phyloP scores from a whole-genome alignment of 306 rosid species.

The Malus sylvestris region DNA sequence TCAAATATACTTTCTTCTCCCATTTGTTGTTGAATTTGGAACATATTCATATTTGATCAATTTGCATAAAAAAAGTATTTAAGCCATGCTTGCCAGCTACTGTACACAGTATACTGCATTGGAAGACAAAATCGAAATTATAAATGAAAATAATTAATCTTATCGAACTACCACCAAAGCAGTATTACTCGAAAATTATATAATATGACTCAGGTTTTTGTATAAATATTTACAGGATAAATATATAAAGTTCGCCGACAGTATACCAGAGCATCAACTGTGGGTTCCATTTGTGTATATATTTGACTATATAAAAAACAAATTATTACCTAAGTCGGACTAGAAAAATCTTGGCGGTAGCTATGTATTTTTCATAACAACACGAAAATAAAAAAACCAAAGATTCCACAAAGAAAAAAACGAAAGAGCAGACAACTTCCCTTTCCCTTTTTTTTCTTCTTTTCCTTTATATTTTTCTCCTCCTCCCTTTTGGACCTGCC shows the following conservation, averaged over 20 bases:
- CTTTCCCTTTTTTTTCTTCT: neutral
- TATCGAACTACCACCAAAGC: neutral
- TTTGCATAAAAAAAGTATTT: neutral
- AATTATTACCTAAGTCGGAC: slow-evolving; percentile 3
- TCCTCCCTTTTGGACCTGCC: neutral
- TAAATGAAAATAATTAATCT: neutral
- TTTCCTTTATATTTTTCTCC: neutral
- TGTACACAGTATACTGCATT: neutral
- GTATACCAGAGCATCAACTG: neutral
- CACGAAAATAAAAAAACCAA: neutral
- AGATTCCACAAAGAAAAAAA: neutral
- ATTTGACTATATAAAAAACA: neutral
- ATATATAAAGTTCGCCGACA: slow-evolving; percentile 4
- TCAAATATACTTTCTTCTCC: neutral
- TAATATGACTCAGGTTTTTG: neutral
- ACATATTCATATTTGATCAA: neutral
- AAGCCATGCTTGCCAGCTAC: slow-evolving; percentile 14
- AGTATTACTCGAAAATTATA: neutral
- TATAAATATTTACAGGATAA: neutral
- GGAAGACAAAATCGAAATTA: neutral
- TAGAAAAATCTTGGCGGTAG: neutral
- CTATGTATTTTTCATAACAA: neutral
- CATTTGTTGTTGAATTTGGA: neutral
- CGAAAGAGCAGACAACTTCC: neutral
- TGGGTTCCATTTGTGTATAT: slow-evolving; percentile 8